Conservation (phyloP, 2,329 filamentous ascomycete species). For the Cladophialophora immunda region DNA sequence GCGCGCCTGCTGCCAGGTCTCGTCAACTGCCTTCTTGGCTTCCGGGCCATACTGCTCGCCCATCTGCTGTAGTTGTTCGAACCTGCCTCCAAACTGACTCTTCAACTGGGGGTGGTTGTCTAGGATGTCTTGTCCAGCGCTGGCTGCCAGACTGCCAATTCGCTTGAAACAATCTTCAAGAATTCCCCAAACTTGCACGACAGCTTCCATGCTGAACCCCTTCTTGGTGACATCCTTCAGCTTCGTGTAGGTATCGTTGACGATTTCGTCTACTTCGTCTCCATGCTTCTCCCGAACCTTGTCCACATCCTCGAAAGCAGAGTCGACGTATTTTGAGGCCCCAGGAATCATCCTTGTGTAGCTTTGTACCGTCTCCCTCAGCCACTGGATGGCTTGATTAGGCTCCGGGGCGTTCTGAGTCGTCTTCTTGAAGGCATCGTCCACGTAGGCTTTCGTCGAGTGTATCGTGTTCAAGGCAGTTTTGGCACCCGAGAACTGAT, state of each 20-base stretch:
- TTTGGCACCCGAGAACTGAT: conserved; percentile 62
- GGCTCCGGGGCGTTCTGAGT: conserved; percentile 70
- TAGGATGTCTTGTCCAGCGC: conserved; percentile 70
- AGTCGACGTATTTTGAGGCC: conserved; percentile 72
- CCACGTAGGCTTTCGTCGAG: conserved; percentile 68
- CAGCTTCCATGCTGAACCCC: conserved; percentile 71
- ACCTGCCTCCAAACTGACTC: conserved; percentile 73
- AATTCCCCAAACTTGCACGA: conserved; percentile 68
- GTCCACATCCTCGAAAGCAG: conserved; percentile 75
- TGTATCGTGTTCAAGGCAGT: conserved; percentile 59
- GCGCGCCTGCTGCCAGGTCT: conserved; percentile 73
- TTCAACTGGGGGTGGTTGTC: conserved; percentile 78
- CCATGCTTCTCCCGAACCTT: conserved; percentile 72
- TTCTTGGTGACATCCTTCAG: conserved; percentile 68
- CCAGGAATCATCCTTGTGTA: conserved; percentile 78
- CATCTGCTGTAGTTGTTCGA: conserved; percentile 74
- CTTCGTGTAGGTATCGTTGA: conserved; percentile 72
- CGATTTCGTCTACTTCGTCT: conserved; percentile 74
- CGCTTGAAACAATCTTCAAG: conserved; percentile 69
- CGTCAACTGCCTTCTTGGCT: conserved; percentile 77
- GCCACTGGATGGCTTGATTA: conserved; percentile 71
- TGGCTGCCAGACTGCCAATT: conserved; percentile 68
- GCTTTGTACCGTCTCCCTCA: conserved; percentile 71
- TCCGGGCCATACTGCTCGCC: conserved; percentile 76
- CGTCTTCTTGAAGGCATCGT: conserved; percentile 67